Percentiles rank a stretch among this genome's conserved stretches.
Conservation (phyloP, 768 basidiomycete species). For the Leccinum obscurum region DNA sequence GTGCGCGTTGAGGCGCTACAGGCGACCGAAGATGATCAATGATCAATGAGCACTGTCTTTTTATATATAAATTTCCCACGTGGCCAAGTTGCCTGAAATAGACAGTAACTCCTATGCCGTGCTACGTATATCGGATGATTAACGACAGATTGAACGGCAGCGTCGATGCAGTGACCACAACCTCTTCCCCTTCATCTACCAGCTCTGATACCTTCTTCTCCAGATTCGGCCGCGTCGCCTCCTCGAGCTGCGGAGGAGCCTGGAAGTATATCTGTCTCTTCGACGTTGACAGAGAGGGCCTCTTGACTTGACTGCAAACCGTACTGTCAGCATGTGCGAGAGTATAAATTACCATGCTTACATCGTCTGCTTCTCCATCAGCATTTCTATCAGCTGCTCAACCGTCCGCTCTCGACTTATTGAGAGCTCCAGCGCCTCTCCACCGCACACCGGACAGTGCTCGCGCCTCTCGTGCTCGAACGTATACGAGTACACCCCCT, state of each 20-base stretch:
- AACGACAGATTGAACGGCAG: slow-evolving; percentile 85
- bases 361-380: slow-evolving; percentile 90
- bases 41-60: no score
- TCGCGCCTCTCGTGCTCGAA: slow-evolving; percentile 92
- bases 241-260: slow-evolving; percentile 88
- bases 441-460: slow-evolving; percentile 97
- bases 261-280: slow-evolving; percentile 86
- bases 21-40: no score
- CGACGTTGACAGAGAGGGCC: slow-evolving; percentile 83
- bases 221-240: slow-evolving; percentile 87
- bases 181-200: slow-evolving; percentile 70
- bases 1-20: no score
- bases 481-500: slow-evolving; percentile 95
- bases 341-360: slow-evolving; percentile 41
- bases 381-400: slow-evolving; percentile 83
- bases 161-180: slow-evolving; percentile 85
- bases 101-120: slow-evolving; percentile 1
- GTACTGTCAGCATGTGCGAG: slow-evolving; percentile 1
- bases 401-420: slow-evolving; percentile 76
- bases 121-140: slow-evolving; percentile 54
- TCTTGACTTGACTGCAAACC: slow-evolving; percentile 85
- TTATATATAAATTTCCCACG: no score
- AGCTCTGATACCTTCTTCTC: slow-evolving; percentile 84
- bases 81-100: no score
- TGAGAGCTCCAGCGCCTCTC: slow-evolving; percentile 74